These are phyloP conservation scores for Staphylotrichum longicolle DNA, from an alignment of 495 filamentous ascomycete species.

Conservation along the genomic window DNA sequence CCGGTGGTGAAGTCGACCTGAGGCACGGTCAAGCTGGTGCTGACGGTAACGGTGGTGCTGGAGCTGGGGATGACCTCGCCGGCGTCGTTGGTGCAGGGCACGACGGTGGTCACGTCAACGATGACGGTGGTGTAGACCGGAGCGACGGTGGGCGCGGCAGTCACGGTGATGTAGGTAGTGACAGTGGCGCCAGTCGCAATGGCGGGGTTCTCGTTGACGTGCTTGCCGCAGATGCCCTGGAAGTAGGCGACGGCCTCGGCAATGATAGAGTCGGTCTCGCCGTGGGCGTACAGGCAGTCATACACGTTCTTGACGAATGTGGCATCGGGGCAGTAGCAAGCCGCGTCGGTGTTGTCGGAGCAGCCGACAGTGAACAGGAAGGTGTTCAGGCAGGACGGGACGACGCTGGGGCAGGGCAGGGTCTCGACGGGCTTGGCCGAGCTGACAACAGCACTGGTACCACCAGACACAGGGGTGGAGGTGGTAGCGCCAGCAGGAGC, in stretches of 20 bases:
- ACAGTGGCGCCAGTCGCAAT: constrained; percentile 67
- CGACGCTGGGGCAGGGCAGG: constrained; percentile 64
- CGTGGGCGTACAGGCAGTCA: constrained; percentile 76
- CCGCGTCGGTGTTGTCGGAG: constrained; percentile 74
- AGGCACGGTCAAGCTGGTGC: constrained; percentile 67
- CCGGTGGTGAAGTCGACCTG: constrained; percentile 68
- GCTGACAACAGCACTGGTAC: constrained; percentile 29
- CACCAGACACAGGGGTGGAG: constrained; percentile 8
- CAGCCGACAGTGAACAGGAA: constrained; percentile 76
- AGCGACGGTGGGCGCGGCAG: constrained; percentile 45
- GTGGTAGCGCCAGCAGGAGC: constrained; percentile 6
- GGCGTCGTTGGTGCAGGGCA: constrained; percentile 51
- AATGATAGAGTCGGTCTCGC: constrained; percentile 62
- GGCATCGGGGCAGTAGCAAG: constrained; percentile 83
- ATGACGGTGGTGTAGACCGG: constrained; percentile 61
- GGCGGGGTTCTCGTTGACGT: constrained; percentile 73
- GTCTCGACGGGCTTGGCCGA: constrained; percentile 47
- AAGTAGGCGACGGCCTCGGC: constrained; percentile 76
- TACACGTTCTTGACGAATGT: constrained; percentile 78
- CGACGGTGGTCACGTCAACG: constrained; percentile 49
- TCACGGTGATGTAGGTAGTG: constrained; percentile 57
- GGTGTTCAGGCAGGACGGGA: constrained; percentile 91
- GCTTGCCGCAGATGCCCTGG: constrained; percentile 83
- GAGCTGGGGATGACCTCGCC: constrained; percentile 51
- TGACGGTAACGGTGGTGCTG: constrained; percentile 53